phyloP scores from a whole-genome alignment of 108 stramenopile species.

The Skeletonema menzelii region DNA sequence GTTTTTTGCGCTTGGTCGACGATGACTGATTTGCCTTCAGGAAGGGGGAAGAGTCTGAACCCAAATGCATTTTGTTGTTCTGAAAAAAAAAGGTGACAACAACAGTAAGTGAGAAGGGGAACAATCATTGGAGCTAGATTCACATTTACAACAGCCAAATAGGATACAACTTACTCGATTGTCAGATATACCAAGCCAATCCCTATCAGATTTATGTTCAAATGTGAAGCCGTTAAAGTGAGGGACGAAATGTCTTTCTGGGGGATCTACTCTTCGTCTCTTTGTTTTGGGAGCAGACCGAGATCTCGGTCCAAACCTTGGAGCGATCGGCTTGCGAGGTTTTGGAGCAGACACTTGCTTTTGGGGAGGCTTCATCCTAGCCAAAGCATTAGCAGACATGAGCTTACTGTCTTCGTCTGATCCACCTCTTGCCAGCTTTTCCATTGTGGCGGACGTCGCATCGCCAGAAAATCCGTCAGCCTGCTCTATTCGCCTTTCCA shows the following conservation, averaged over 20 bases:
- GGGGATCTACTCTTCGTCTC: background rate
- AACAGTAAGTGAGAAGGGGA: constrained; percentile 8
- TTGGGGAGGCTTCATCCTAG: constrained; percentile 6
- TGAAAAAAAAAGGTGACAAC: background rate
- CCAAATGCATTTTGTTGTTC: constrained; percentile 27
- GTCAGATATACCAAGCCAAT: constrained; percentile 54
- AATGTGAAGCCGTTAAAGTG: constrained; percentile 62
- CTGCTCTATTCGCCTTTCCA: constrained; percentile 32
- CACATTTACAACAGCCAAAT: background rate
- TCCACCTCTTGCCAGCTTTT: constrained; percentile 16
- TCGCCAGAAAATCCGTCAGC: constrained; percentile 32
- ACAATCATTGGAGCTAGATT: background rate
- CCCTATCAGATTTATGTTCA: constrained; percentile 44
- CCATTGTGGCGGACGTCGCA: constrained; percentile 9
- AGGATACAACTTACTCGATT: constrained; percentile 17
- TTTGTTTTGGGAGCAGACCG: background rate
- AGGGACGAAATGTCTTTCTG: constrained; percentile 40
- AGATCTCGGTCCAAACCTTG: background rate
- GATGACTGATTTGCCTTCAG: background rate
- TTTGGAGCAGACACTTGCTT: background rate
- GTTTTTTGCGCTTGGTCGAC: background rate
- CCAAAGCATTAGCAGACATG: constrained; percentile 23
- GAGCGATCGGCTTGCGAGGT: background rate
- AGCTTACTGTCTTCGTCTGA: constrained; percentile 23
- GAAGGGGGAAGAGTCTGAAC: background rate